Base-by-base conservation (phyloP, 108 stramenopile genomes). In the Schizochytrium sp. region DNA sequence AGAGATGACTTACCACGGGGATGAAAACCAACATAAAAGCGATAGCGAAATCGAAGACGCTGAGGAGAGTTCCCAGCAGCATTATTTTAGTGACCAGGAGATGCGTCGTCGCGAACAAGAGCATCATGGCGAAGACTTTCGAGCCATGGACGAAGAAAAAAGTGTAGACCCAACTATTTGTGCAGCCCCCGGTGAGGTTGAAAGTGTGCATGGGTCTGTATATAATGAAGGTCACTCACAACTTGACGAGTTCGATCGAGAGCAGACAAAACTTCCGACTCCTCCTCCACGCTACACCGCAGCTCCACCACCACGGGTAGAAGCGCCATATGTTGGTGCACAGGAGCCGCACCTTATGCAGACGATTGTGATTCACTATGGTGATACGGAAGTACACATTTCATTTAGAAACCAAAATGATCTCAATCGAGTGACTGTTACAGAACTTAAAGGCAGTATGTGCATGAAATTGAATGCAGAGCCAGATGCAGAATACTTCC, bases 301-400 rank as follows among this genome's bases (percentile, higher is more conserved):
- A 15, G 7, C n/a, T 8, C 8, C 72, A 41, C 57, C 57, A 17
- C 57, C 57, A 10, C 57, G 28, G 0, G 64, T 69, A 44, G 64
- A 69, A 15, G 42, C 64, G 10, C 42, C 44, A 7, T 83, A 46
- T 12, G 55, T 55, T 55, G 76, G 50, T 10, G 55, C 50, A 5
- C 47, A 83, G 50, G 53, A 83, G 19, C 76, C 50, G 50, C 45
- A 83, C 47, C 28, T n/a, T 10, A 42, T 49, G 12, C 76, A 83
- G 76, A 55, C 53, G 76, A 69, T 83, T 10, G 76, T 83, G 8
- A 55, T 83, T 13, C 53, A 19, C 47, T 83, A 55, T 55, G 76
- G 55, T n/a, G 76, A 83, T 2, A 55, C 47, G 10, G 76, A 83
- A 53, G 50, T 83, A 42, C 50, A 83, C 76, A 55, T 83, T 55